Base-by-base conservation (phyloP, 1,284 basidiomycete species). In the Meira nashicola region DNA sequence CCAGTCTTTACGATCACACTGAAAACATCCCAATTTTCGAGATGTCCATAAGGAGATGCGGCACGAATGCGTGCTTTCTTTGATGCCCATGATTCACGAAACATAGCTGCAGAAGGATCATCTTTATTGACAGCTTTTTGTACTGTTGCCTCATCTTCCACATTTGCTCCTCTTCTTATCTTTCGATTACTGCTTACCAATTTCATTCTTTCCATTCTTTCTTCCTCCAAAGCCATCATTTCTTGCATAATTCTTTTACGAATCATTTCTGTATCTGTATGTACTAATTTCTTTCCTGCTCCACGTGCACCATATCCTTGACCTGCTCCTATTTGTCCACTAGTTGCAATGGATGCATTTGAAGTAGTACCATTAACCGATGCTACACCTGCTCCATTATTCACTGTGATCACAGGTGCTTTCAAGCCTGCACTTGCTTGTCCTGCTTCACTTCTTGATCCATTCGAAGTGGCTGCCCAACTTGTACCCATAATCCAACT, bases 1-100 rank as follows among this genome's bases (percentile, higher is more conserved):
- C 94, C 95, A 2, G 93, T 97, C 81, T 99, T 99, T 77, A 99
- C 92, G 65, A 99, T 99, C 51, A 97, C 91, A 9, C 92, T 94
- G 50, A 97, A 86, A 66, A 93, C 92, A 71, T 85, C 83, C 82
- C 82, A 84, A 77, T 79, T 84, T 81, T 90, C 88, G 58, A 97
- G 82, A 80, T 96, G 92, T 12, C 95, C 95, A 82, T 97, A 99
- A 0, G 95, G 95, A 19, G 91, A 94, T 39, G 85, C 84, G 55
- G 90, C 87, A 49, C 92, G 86, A 81, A 99, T 96, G 55, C 95
- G 86, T 77, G 89, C 89, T 84, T 93, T 95, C 82, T 99, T 99
- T 15, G 87, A 83, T 23, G 86, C 83, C 93, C 93, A 99, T 5
- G 90, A 91, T 80, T 99, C 95, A 76, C 88, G 89, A 78, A 99